Conservation (phyloP, 768 basidiomycete species). For the Mycena kentingensis region DNA sequence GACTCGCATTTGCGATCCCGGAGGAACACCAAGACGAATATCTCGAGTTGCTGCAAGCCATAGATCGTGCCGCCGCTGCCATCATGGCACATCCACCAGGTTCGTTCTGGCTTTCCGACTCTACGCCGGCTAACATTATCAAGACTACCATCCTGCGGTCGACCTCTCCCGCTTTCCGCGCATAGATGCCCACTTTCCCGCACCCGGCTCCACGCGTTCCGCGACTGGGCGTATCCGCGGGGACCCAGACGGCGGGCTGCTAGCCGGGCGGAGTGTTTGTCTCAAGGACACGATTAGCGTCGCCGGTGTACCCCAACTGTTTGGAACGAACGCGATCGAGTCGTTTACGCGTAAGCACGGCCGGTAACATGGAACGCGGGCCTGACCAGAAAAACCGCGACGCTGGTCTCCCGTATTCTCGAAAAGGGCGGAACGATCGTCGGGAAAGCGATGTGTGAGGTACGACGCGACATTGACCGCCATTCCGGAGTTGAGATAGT, state of each 20-base stretch:
- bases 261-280: constrained; percentile 42
- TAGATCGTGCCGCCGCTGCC: constrained; percentile 13
- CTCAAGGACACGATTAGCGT: constrained; percentile 45
- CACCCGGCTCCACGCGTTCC: constrained; percentile 30
- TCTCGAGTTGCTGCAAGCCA: constrained; percentile 10
- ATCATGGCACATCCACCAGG: constrained; percentile 16
- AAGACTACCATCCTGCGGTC: constrained; percentile 22
- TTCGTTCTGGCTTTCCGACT: background rate
- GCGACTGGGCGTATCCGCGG: constrained; percentile 39
- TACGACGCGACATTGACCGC: constrained; percentile 13
- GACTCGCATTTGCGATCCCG: constrained; percentile 12
- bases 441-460: constrained; percentile 43
- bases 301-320: constrained; percentile 42
- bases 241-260: constrained; percentile 28
- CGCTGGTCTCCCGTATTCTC: constrained; percentile 45
- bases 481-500: background rate
- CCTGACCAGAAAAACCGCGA: too few species aligned
- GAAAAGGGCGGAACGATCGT: constrained; percentile 42
- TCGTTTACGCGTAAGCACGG: constrained; percentile 30
- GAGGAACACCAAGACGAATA: constrained; percentile 12
- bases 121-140: background rate
- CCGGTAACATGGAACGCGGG: too few species aligned
- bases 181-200: constrained; percentile 21
- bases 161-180: constrained; percentile 28
- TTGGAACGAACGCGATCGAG: constrained; percentile 42